Base-by-base conservation (phyloP, 148 eudicot genomes). In the Vaccinium myrtillus region DNA sequence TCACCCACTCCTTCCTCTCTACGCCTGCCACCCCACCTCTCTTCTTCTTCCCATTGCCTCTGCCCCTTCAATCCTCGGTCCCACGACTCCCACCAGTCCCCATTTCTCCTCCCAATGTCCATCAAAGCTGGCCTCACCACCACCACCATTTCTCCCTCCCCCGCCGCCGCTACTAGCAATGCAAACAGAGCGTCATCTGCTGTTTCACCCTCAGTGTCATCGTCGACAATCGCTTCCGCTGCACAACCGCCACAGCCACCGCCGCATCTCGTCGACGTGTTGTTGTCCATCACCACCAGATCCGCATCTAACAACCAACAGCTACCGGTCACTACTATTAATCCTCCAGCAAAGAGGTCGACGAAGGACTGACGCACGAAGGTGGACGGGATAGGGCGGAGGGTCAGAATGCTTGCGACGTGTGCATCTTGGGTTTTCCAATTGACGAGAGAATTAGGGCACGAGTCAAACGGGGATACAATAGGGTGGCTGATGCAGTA, bases 341-440 rank as follows among this genome's bases (percentile, higher is more conserved):
- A 39, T 36, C 78, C 90, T 16, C 43, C 91, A 3, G 23, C 65
- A 0, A 90, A 86, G 82, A 80, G 89, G 81, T 74, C 90, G 25
- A 90, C 92, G 0, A 90, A 90, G 56, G 94, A 90, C 89, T 86
- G 94, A 2, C 94, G 90, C 86, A 91, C 92, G 10, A 91, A 91
- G 81, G 93, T 91, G 21, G 93, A 91, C 78, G 91, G 94, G n/a
- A 86, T 92, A 2, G 92, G 94, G 23, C 83, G 92, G 39, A 85
- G 94, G 36, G 90, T 90, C 46, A 87, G 94, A 63, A 92, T 92
- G 94, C 94, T 93, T 30, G 94, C 93, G 3, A 85, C 91, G 14
- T 92, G 94, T 30, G 94, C 93, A 6, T 93, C 94, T 14, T 84
- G 94, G 81, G 94, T 92, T 4, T 90, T 90, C 46, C 93, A 90